Conservation (phyloP, 257 asterid species). For the Solanum virginianum region DNA sequence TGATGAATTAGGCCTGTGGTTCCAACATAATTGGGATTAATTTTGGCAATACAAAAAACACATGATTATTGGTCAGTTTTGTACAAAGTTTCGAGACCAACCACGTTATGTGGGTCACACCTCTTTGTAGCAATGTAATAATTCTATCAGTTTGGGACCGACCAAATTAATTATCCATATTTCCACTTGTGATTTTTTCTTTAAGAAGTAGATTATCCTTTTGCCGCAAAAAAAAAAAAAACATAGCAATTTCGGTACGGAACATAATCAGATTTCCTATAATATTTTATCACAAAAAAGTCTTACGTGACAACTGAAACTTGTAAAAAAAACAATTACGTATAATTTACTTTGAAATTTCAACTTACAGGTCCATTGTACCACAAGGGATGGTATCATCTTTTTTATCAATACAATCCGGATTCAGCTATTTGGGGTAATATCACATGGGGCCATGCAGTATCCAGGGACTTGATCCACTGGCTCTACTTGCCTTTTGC, state of each 20-base stretch:
- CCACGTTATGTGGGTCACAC: neutral
- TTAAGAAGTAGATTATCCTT: neutral
- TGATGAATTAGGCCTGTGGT: neutral
- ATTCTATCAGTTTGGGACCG: neutral
- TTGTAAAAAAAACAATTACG: neutral
- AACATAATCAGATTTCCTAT: neutral
- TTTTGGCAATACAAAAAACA: neutral
- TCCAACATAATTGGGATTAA: neutral
- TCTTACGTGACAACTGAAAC: neutral
- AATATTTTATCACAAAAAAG: neutral
- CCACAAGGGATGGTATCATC: constrained; percentile 80
- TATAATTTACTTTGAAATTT: neutral
- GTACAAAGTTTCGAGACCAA: neutral
- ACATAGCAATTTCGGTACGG: neutral
- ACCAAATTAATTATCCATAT: neutral
- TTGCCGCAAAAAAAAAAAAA: neutral
- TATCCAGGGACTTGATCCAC: constrained; percentile 59
- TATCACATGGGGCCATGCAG: constrained; percentile 85
- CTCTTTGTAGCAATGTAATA: neutral
- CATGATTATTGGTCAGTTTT: neutral
- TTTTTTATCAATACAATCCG: constrained; percentile 80
- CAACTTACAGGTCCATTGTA: constrained; percentile 47
- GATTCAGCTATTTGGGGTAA: constrained; percentile 77
- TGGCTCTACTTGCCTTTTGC: constrained; percentile 71
- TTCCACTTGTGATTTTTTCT: neutral